Base-by-base conservation (phyloP, 371 early-diverging fungal genomes). In the Mucor irregularis region DNA sequence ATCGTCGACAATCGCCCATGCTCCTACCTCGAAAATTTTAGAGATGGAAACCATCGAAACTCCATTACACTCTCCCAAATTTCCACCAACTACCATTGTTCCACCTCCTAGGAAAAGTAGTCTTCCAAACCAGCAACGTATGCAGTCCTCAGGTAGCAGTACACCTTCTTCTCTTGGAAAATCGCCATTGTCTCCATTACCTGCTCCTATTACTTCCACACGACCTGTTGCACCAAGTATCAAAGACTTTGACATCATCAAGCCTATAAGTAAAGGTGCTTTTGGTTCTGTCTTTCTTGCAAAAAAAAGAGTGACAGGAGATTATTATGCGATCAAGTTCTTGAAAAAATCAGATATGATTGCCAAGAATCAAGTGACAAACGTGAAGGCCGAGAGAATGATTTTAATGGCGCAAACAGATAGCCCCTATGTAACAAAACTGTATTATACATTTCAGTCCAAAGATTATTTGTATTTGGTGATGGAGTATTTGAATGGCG, bases 401-500 rank as follows among this genome's bases (percentile, higher is more conserved):
- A 92, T 93, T 44, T 64, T 95, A 46, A 84, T 86, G 81, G 84
- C 88, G 21, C 93, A 92, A 60, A 80, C 91, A 3, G 92, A 94
- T 50, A 89, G 90, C 21, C 96, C 97, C 0, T 97, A 88, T 81
- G 94, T 99, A 1, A 94, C 94, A 33, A 92, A 91, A 46, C 81
- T 98, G 8, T 93, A 90, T 65, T 97, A 88, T 66, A 87, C 94
- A 2, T 98, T 98, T 70, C 96, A 98, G 56, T 92, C 89, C 48
- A 86, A 86, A 37, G 92, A 95, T 33, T 90, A 92, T 64, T 73
- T 98, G 33, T 98, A 93, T 58, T 73, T 97, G 26, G 97, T 97
- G 1, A 88, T 98, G 88, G 97, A 97, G 64, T 98, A 96, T 66
- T 69, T 97, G 46, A 95, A 94, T 64, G 98, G 98, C 24, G 98